These are phyloP conservation scores for Aegilops longissima DNA, from an alignment of 176 grass and related monocot genomes.

Conservation along the genomic window DNA sequence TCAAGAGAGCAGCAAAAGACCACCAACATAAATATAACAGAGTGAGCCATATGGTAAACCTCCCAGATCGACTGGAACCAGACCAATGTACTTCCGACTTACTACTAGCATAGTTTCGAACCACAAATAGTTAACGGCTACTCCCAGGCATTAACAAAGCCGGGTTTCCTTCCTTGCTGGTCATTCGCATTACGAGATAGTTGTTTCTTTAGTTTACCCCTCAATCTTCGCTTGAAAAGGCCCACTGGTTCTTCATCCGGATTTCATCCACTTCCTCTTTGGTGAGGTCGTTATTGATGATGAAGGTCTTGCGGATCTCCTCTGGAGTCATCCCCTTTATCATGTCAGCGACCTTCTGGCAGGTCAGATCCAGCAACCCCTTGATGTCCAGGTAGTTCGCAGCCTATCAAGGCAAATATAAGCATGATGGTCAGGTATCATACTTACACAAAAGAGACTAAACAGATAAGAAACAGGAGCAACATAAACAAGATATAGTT, in stretches of 20 bases:
- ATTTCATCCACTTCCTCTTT: conserved; percentile 51
- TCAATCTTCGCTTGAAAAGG: conserved; percentile 37
- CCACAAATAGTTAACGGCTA: background rate
- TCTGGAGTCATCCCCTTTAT: conserved; percentile 61
- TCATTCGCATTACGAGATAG: background rate
- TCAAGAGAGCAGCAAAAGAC: background rate
- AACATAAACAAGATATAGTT: background rate
- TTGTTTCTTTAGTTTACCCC: background rate
- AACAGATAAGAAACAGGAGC: background rate
- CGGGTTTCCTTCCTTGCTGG: background rate
- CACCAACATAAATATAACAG: background rate
- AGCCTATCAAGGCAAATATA: conserved; percentile 12
- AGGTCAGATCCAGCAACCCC: conserved; percentile 51
- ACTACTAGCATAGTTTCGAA: background rate
- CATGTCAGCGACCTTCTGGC: conserved; percentile 49
- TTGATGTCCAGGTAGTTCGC: conserved; percentile 63
- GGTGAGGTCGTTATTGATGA: conserved; percentile 50
- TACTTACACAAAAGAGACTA: background rate
- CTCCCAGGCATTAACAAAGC: background rate
- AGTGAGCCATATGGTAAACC: conserved; percentile 8
- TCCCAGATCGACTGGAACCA: background rate
- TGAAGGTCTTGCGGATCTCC: conserved; percentile 55
- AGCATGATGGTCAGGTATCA: background rate
- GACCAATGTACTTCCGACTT: conserved; percentile 4
- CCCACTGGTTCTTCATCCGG: conserved; percentile 62